Base-by-base conservation (phyloP, 257 asterid species). In the Petunia secreta region DNA sequence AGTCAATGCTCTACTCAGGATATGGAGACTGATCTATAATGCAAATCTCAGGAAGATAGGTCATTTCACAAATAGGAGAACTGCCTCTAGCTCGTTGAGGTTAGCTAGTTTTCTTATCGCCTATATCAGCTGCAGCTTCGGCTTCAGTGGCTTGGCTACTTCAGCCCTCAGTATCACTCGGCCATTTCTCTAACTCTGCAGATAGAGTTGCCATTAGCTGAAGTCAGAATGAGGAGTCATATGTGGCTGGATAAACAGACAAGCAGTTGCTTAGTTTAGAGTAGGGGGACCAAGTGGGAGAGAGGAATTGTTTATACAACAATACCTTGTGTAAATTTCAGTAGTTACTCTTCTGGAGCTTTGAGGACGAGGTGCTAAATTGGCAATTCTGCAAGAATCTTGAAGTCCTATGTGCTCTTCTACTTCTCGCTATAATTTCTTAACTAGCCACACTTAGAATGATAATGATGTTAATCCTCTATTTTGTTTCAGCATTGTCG, bases 21-120 rank as follows among this genome's bases (percentile, higher is more conserved):
- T 8, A 90, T 91, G 97, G 97, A 92, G 41, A 89, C 92, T 36
- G 98, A 94, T 78, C 46, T 82, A 60, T 80, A 76, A 78, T 37
- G 82, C 82, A 81, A 86, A 69, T 54, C 52, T 25, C 85, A 64
- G 37, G 93, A 83, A 84, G 97, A 88, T 54, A 86, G 78, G 60
- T 80, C 77, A 82, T 80, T 36, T 82, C 80, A 46, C 80, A 5
- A 89, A 85, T 82, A 80, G 75, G 64, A 80, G 67, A 55, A 81
- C 77, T 54, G 79, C 85, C 10, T 79, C 88, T 68, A 69, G 85
- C 84, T 81, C 91, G 63, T 39, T 73, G 57, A 80, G 84, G 69
- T 9, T 60, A 39, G 55, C 80, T 87, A 1, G 82, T 81, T 71
- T 89, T 86, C 78, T 84, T 88, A 66, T 86, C 90, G 3, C 16